Percentiles rank a stretch among this genome's conserved stretches.
phyloP scores from a whole-genome alignment of 1,139 yeast species.

The Hansenula sp. region DNA sequence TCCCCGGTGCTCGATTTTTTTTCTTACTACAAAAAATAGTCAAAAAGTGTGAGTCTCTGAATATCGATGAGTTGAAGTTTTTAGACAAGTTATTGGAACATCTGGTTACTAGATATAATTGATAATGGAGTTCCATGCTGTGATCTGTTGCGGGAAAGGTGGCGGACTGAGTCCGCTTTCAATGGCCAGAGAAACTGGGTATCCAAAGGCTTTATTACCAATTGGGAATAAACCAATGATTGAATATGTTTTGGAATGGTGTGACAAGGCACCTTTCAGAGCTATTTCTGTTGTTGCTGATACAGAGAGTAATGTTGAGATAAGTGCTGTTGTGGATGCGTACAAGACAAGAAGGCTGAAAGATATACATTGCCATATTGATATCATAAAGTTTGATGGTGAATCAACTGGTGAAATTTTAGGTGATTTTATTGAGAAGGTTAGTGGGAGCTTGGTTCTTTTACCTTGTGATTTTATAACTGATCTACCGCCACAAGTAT shows the following conservation, averaged over 20 bases:
- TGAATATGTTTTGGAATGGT: constrained; percentile 87
- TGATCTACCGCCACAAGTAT: constrained; percentile 83
- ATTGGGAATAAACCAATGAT: constrained; percentile 90
- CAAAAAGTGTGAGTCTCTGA: too few species aligned
- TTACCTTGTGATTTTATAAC: constrained; percentile 93
- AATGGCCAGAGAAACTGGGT: constrained; percentile 46
- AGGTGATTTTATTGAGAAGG: constrained; percentile 39
- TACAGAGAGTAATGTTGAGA: constrained; percentile 28
- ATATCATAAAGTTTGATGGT: constrained; percentile 41
- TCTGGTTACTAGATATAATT: neutral
- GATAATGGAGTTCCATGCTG: constrained; percentile 85
- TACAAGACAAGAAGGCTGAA: constrained; percentile 27
- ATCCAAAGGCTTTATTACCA: constrained; percentile 82
- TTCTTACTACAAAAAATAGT: neutral
- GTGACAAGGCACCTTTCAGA: constrained; percentile 77
- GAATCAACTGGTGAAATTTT: constrained; percentile 64
- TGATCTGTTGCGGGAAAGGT: constrained; percentile 86
- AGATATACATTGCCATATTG: constrained; percentile 33
- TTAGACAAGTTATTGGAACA: neutral
- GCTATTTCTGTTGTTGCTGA: constrained; percentile 53
- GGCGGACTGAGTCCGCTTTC: constrained; percentile 69
- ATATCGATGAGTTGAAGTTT: too few species aligned
- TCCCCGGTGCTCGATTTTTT: neutral
- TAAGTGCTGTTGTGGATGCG: constrained; percentile 26
- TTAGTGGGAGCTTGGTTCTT: constrained; percentile 56